Percentiles rank a stretch among this genome's conserved stretches.
These are phyloP conservation scores for Dillenia suffruticosa DNA, from an alignment of 164 flowering plant species.

Conservation along the genomic window DNA sequence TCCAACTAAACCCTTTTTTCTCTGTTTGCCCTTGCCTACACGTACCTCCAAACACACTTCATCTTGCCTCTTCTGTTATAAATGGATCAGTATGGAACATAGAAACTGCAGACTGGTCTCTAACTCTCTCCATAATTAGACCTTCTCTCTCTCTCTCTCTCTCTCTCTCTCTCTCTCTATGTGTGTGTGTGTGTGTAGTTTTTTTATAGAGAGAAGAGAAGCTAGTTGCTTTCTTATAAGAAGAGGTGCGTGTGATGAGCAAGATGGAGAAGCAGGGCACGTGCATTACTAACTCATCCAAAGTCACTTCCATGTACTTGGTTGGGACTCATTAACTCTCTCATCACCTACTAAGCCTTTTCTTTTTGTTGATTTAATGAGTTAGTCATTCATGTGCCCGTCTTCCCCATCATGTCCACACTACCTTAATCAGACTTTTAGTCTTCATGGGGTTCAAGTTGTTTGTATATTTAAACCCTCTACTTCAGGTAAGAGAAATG, in stretches of 20 bases:
- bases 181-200: background rate
- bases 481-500: no score
- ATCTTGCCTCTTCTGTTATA: conserved; percentile 23
- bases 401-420: conserved; percentile 83
- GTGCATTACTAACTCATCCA: conserved; percentile 74
- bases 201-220: conserved; percentile 4
- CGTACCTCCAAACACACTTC: conserved; percentile 7
- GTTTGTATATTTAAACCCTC: no score
- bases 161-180: background rate
- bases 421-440: conserved; percentile 24
- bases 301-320: background rate
- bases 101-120: background rate
- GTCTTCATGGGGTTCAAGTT: no score
- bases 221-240: conserved; percentile 3
- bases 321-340: background rate
- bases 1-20: conserved; percentile 16
- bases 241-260: conserved; percentile 45
- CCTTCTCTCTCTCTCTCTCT: conserved; percentile 9
- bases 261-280: conserved; percentile 99
- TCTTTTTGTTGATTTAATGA: conserved; percentile 7
- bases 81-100: conserved; percentile 11
- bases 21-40: background rate
- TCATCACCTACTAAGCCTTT: background rate
- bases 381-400: conserved; percentile 83
- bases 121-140: background rate